phyloP scores from a whole-genome alignment of 352 stramenopile species.

The Phytophthora colocasiae region DNA sequence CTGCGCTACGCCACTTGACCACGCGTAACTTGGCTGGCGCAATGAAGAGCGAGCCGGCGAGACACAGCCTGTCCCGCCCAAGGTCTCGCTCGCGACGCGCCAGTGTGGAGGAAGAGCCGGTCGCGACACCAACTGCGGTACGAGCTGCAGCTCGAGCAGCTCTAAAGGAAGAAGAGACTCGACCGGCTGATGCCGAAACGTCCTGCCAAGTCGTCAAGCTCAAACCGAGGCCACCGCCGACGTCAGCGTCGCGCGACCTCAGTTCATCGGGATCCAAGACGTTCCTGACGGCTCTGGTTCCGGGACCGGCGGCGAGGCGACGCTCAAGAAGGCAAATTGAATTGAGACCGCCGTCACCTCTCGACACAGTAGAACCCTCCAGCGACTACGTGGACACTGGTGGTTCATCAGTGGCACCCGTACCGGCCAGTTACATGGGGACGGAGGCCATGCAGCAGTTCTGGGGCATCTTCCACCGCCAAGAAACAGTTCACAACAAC shows the following conservation, averaged over 20 bases:
- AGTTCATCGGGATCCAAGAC: constrained; percentile 31
- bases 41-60: constrained; percentile 35
- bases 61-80: constrained; percentile 15
- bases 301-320: background rate
- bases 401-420: constrained; percentile 12
- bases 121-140: constrained; percentile 20
- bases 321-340: constrained; percentile 21
- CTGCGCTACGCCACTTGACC: constrained; percentile 2
- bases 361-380: constrained; percentile 48
- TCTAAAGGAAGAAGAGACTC: constrained; percentile 41
- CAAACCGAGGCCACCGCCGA: constrained; percentile 21
- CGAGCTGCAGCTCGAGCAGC: constrained; percentile 30
- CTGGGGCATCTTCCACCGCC: constrained; percentile 76
- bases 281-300: constrained; percentile 58
- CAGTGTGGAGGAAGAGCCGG: constrained; percentile 22
- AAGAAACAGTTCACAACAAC: constrained; percentile 69
- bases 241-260: constrained; percentile 7
- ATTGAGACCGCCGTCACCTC: constrained; percentile 61
- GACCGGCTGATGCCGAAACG: constrained; percentile 17
- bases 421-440: constrained; percentile 69
- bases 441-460: constrained; percentile 62
- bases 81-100: constrained; percentile 12
- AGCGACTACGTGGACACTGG: constrained; percentile 27
- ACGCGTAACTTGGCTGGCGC: background rate
- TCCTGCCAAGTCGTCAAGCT: constrained; percentile 17